These are phyloP conservation scores for Clonostachys rosea DNA, from an alignment of 2,329 filamentous ascomycete species.

Conservation along the genomic window DNA sequence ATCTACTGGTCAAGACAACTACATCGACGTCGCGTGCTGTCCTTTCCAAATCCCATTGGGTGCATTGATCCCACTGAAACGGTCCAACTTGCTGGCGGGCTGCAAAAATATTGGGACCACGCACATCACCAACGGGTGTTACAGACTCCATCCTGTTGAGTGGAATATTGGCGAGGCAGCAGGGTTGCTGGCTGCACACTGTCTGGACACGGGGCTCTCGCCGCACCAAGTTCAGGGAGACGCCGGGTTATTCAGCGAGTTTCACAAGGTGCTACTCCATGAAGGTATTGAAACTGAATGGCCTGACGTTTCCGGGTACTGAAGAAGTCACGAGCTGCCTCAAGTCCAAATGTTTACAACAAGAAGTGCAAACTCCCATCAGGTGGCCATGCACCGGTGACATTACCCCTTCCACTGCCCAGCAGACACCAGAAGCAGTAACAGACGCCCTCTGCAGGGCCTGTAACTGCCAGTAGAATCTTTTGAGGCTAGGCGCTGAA, in stretches of 20 bases:
- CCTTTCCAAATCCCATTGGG: constrained; percentile 18
- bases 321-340: neutral
- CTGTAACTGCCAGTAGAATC: no score
- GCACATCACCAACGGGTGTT: constrained; percentile 19
- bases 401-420: no score
- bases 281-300: constrained; percentile 9
- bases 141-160: constrained; percentile 17
- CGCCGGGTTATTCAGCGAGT: constrained; percentile 4
- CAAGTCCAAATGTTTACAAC: no score
- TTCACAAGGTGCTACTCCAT: constrained; percentile 3
- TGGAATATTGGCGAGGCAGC: constrained; percentile 19
- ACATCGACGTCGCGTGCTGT: constrained; percentile 19
- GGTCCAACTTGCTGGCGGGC: constrained; percentile 12
- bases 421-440: no score
- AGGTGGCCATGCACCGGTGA: no score
- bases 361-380: no score
- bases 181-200: constrained; percentile 14
- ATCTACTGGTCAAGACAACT: constrained; percentile 17
- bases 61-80: constrained; percentile 10
- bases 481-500: no score
- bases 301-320: constrained; percentile 8
- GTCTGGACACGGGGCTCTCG: constrained; percentile 8
- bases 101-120: constrained; percentile 19
- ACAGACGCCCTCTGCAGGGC: no score
- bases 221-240: constrained; percentile 12